Conservation (phyloP, 805 yeast genomes). For the Candida ovalis region DNA sequence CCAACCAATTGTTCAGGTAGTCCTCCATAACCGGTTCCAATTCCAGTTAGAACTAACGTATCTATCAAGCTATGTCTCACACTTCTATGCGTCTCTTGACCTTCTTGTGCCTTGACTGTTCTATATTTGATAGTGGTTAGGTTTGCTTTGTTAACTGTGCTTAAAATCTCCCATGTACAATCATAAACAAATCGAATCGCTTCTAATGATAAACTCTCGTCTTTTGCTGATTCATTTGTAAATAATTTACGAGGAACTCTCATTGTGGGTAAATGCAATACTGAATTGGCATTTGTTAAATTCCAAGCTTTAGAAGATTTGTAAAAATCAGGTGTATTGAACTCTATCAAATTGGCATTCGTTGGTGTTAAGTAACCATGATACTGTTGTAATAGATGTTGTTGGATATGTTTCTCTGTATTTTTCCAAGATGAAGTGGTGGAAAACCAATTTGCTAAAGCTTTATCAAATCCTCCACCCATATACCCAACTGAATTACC, state of each 20-base stretch:
- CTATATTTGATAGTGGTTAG: slow-evolving; percentile 1
- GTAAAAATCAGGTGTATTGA: slow-evolving; percentile 18
- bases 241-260: slow-evolving; percentile 29
- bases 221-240: slow-evolving; percentile 1
- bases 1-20: slow-evolving; percentile 31
- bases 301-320: slow-evolving; percentile 29
- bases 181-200: slow-evolving; percentile 31
- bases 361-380: slow-evolving; percentile 34
- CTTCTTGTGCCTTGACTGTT: neutral
- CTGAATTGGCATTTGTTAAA: slow-evolving; percentile 24
- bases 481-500: slow-evolving; percentile 49
- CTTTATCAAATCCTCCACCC: slow-evolving; percentile 49
- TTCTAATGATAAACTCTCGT: slow-evolving; percentile 1
- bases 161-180: slow-evolving; percentile 34
- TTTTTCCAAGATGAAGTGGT: slow-evolving; percentile 9
- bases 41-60: slow-evolving; percentile 33
- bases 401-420: slow-evolving; percentile 23
- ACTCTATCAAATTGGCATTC: slow-evolving; percentile 29
- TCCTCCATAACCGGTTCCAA: slow-evolving; percentile 39
- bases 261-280: slow-evolving; percentile 40
- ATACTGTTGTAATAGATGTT: slow-evolving; percentile 8
- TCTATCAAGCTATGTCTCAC: slow-evolving; percentile 18
- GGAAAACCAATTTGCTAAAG: slow-evolving; percentile 29
- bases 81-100: slow-evolving; percentile 4
- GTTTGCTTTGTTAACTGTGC: slow-evolving; percentile 22